A percentile compares a stretch with the other conserved stretches of the same genome.
phyloP scores from a whole-genome alignment of 495 filamentous ascomycete species.

The Letharia lupina region DNA sequence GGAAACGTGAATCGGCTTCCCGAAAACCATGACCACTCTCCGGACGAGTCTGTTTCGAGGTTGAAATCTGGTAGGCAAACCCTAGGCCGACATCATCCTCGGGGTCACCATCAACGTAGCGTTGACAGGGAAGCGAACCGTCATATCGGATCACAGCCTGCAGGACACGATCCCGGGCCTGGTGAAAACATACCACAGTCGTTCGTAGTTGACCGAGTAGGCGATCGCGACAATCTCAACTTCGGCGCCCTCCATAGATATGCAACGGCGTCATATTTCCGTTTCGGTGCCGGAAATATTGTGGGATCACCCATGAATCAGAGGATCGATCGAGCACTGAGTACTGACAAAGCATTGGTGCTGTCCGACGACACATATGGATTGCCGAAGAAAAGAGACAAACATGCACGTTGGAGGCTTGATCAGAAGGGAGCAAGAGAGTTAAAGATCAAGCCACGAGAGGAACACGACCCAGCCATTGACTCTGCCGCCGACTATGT shows the following conservation, averaged over 20 bases:
- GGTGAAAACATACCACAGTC: conserved; percentile 10
- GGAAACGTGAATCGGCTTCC: not conserved
- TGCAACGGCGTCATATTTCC: conserved; percentile 50
- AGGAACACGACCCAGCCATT: conserved; percentile 23
- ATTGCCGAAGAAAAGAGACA: conserved; percentile 27
- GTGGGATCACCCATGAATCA: conserved; percentile 42
- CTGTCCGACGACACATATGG: conserved; percentile 30
- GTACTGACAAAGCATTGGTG: conserved; percentile 40
- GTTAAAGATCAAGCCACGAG: conserved; percentile 32
- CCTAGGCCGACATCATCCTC: conserved; percentile 14
- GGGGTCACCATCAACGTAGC: conserved; percentile 18
- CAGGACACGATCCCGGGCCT: conserved; percentile 17
- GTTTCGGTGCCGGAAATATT: conserved; percentile 49
- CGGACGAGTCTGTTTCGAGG: not conserved
- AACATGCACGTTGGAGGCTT: conserved; percentile 32
- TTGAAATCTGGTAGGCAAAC: not conserved
- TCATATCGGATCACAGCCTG: conserved; percentile 4
- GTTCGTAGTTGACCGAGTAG: conserved; percentile 48
- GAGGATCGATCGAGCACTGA: conserved; percentile 46
- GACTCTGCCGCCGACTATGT: conserved; percentile 38
- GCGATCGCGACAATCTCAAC: conserved; percentile 51
- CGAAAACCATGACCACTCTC: not conserved
- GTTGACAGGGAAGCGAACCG: not conserved
- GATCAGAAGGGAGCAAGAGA: conserved; percentile 30
- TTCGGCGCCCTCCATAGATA: conserved; percentile 58